A percentile compares a stretch with the other conserved stretches of the same genome.
Evolutionary conservation across 192 early-diverging fungal species (phyloP).

Genomic region (Backusella morwellensis): DNA sequence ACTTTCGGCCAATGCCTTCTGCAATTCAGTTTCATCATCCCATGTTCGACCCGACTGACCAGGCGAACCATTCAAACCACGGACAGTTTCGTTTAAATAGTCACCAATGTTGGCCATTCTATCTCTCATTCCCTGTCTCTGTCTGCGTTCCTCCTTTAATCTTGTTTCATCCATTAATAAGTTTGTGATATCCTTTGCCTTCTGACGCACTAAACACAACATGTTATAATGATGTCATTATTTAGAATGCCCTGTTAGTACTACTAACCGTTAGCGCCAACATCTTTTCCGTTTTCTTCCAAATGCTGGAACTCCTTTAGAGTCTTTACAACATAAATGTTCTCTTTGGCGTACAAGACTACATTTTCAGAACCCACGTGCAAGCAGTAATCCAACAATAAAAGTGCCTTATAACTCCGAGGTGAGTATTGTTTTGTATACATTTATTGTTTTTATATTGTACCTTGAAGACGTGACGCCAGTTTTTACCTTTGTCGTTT

Average conservation of each 20-base stretch:
- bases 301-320: conserved; percentile 95
- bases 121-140: conserved; percentile 61
- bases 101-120: conserved; percentile 50
- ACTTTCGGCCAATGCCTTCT: conserved; percentile 82
- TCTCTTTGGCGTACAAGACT: conserved; percentile 83
- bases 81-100: conserved; percentile 33
- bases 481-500: conserved; percentile 97
- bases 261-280: conserved; percentile 79
- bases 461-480: conserved; percentile 99
- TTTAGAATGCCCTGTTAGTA: background rate
- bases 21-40: conserved; percentile 82
- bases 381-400: conserved; percentile 83
- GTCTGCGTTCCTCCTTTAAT: conserved; percentile 73
- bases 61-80: background rate
- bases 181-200: conserved; percentile 86
- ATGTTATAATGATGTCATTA: background rate
- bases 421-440: background rate
- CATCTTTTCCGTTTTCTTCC: conserved; percentile 91
- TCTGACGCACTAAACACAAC: conserved; percentile 73
- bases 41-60: conserved; percentile 38
- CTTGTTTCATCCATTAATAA: conserved; percentile 77
- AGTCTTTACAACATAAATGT: conserved; percentile 93
- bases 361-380: conserved; percentile 85
- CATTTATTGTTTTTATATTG: conserved; percentile 2
- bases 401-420: conserved; percentile 64